Evolutionary conservation across 371 early-diverging fungal genomes (phyloP), one percentile per base, ranked within the genome.

Genomic region (Apophysomyces trapeziformis): DNA sequence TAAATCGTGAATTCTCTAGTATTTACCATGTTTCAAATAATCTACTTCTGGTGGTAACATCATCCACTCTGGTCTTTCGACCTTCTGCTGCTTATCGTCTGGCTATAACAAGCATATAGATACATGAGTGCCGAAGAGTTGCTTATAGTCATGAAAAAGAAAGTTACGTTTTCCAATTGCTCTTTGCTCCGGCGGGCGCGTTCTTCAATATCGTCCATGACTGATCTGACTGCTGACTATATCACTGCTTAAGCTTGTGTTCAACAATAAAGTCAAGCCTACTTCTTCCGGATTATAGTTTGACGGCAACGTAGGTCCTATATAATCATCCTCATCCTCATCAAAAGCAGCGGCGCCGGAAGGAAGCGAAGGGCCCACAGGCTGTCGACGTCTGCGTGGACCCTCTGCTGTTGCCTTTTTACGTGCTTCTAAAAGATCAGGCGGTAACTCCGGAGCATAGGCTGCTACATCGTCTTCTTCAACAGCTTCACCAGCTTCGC

Each of bases 1-100:
- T 21, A 26, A 26, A 26, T 26, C 32, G 32, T 26, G 32, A 26
- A 26, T 26, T 26, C 32, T 26, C 32, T 41, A 1, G 41, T 41
- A 41, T 38, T 70, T 79, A 84, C 85, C 83, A 56, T 73, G 77
- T 16, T 73, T 75, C 38, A 86, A 63, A 50, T 86, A 74, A 59
- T 85, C 77, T 0, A 86, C 74, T 58, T 86, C 84, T 16, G 90
- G 90, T 35, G 90, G 90, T 1, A 86, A 78, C 44, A 87, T 61
- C 90, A 90, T 90, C 90, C 90, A 90, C 57, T 89, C 89, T 13
- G 79, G 85, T 65, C 90, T 79, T 37, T 79, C 73, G 2, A 77
- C 66, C 63, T 83, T 86, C n/a, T 63, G 63, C 1, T 36, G 36
- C 7, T 65, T 26, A 26, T 26, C 32, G 7, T 50, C 54, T 50